Conservation (phyloP, 179 eudicot genomes). For the Beta corolliflora region DNA sequence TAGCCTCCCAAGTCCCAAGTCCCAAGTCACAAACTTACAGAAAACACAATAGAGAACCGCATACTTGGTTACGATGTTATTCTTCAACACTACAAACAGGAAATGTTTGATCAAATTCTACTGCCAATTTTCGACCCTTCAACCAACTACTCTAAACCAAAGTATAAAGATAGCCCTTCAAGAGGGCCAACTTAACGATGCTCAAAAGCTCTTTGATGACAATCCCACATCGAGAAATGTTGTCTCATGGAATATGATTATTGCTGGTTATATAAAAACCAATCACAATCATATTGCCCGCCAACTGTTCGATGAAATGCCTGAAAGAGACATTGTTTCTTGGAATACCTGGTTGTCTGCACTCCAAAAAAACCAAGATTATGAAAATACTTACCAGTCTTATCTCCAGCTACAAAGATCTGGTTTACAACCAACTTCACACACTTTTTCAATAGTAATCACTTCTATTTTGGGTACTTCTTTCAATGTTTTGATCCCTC, state of each 20-base stretch:
- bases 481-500: conserved; percentile 52
- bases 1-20: not conserved
- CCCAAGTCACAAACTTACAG: no score
- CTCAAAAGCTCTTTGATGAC: conserved; percentile 52
- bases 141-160: conserved; percentile 39
- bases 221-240: conserved; percentile 40
- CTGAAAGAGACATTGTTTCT: conserved; percentile 61
- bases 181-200: conserved; percentile 36
- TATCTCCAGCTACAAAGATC: conserved; percentile 41
- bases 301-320: conserved; percentile 72
- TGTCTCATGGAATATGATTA: conserved; percentile 61
- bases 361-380: conserved; percentile 36
- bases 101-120: conserved; percentile 1
- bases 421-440: conserved; percentile 46
- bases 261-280: conserved; percentile 44
- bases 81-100: not conserved
- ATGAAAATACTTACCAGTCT: conserved; percentile 27
- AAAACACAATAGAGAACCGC: not conserved
- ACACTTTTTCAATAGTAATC: conserved; percentile 57
- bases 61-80: not conserved
- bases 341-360: conserved; percentile 70
- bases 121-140: conserved; percentile 37
- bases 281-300: conserved; percentile 43
- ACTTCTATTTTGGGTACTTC: conserved; percentile 38
- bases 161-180: conserved; percentile 38